Evolutionary conservation across 352 stramenopile species (phyloP), one percentile per base, ranked within the genome.

Genomic region (Pythium aquatile): DNA sequence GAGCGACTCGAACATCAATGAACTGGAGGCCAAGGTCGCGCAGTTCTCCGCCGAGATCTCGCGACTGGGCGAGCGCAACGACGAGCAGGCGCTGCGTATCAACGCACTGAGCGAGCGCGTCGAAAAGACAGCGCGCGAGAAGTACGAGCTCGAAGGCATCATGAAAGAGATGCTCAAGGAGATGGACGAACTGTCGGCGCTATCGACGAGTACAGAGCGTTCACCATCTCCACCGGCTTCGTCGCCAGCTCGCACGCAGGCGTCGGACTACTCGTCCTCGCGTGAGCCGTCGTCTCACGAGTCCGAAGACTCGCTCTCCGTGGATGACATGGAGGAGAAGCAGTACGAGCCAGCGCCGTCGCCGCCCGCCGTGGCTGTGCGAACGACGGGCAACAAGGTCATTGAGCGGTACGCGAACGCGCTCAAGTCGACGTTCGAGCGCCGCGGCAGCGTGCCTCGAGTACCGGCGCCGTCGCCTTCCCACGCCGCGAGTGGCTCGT

Each of bases 101-200:
- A 72, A 90, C n/a, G 75, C 70, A 10, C 63, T 92, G n/a, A 75
- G 68, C 33, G 66, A 63, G 9, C 77, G 71, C 6, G 70, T 92
- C 20, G 73, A 66, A 1, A 74, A 76, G 16, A 78, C 77, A 26
- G 70, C 75, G 8, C 62, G 63, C 14, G 83, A 92, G 52, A 82
- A 83, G 20, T 65, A 81, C 29, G 81, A 88, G 58, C 73, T 92
- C 0, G 79, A 90, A 56, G 54, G 63, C 1, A 75, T 78, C 46
- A 81, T 89, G 48, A 70, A 77, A 35, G 60, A 92, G 55, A 83
- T 90, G 66, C 63, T 89, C 11, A 55, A 58, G 13, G 83, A 92
- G 57, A 85, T 90, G 66, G 77, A 86, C 49, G 55, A 35, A 10
- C 28, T 68, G 0, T 11, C 63, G 3, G 16, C 28, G 7, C 44